These are phyloP conservation scores for Pyrenochaeta sp. DNA, from an alignment of 2,329 filamentous ascomycete genomes.

Conservation along the genomic window DNA sequence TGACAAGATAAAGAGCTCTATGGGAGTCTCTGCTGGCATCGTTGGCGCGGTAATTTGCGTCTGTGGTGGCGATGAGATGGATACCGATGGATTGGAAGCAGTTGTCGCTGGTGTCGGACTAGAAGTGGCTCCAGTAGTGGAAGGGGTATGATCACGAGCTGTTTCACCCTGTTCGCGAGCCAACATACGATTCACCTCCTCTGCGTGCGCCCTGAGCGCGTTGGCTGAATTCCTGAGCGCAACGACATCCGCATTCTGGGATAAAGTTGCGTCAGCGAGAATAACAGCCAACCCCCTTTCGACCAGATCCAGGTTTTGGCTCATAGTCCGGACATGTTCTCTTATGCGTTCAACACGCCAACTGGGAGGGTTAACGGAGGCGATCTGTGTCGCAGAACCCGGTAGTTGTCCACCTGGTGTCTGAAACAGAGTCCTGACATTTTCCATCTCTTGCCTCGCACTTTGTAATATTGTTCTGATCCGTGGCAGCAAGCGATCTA, in stretches of 20 bases:
- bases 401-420: slow-evolving; percentile 5
- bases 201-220: slow-evolving; percentile 36
- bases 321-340: slow-evolving; percentile 34
- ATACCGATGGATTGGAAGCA: slow-evolving; percentile 5
- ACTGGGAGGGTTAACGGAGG: slow-evolving; percentile 19
- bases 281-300: slow-evolving; percentile 36
- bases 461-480: slow-evolving; percentile 33
- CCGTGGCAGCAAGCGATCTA: slow-evolving; percentile 30
- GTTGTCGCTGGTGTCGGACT: slow-evolving; percentile 6
- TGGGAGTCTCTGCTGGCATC: slow-evolving; percentile 26
- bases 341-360: slow-evolving; percentile 43
- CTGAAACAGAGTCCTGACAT: slow-evolving; percentile 36
- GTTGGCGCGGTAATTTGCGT: slow-evolving; percentile 10
- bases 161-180: slow-evolving; percentile 21
- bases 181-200: slow-evolving; percentile 31
- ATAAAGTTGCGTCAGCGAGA: slow-evolving; percentile 33
- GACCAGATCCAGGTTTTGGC: slow-evolving; percentile 35
- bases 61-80: slow-evolving; percentile 15
- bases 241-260: slow-evolving; percentile 39
- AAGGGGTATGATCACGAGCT: slow-evolving; percentile 3
- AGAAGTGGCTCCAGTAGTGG: slow-evolving; percentile 2
- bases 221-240: slow-evolving; percentile 39
- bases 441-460: slow-evolving; percentile 44
- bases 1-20: slow-evolving; percentile 47
- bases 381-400: slow-evolving; percentile 2